A percentile compares a stretch with the other conserved stretches of the same genome.
These are phyloP conservation scores for Bruguiera hainesii DNA, from an alignment of 441 rosid genomes.

Conservation along the genomic window DNA sequence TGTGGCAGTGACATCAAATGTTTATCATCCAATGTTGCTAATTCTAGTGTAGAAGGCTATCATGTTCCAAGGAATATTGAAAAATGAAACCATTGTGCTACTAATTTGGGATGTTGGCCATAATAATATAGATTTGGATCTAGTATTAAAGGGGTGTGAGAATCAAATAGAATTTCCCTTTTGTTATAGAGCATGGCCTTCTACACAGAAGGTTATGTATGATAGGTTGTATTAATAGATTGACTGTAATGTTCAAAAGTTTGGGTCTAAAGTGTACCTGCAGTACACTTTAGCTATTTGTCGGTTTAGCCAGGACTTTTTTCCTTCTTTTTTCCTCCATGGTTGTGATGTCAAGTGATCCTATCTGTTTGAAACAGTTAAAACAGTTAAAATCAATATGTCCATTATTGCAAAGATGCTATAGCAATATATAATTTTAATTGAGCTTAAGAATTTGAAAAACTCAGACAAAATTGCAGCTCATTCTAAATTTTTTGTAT, in stretches of 20 bases:
- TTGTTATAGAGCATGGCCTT: no score
- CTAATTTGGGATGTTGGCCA: no score
- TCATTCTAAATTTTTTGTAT: no score
- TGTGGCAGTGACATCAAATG: no score
- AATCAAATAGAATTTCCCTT: no score
- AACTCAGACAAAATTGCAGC: background rate
- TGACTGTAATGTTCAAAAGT: background rate
- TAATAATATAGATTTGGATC: no score
- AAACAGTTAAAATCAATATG: background rate
- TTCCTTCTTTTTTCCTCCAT: background rate
- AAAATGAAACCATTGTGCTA: no score
- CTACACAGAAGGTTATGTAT: background rate
- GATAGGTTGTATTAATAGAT: background rate
- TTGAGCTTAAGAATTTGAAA: background rate
- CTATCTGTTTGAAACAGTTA: constrained; percentile 1
- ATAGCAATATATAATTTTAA: background rate
- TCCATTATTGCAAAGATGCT: background rate
- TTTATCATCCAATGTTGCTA: no score
- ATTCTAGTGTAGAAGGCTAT: no score
- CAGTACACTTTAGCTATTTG: background rate
- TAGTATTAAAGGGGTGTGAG: no score
- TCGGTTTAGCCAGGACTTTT: background rate
- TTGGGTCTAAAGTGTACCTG: background rate
- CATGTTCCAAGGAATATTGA: no score
- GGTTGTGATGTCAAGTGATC: background rate